phyloP scores from a whole-genome alignment of 2,329 filamentous ascomycete species.

The Clonostachys byssicola region DNA sequence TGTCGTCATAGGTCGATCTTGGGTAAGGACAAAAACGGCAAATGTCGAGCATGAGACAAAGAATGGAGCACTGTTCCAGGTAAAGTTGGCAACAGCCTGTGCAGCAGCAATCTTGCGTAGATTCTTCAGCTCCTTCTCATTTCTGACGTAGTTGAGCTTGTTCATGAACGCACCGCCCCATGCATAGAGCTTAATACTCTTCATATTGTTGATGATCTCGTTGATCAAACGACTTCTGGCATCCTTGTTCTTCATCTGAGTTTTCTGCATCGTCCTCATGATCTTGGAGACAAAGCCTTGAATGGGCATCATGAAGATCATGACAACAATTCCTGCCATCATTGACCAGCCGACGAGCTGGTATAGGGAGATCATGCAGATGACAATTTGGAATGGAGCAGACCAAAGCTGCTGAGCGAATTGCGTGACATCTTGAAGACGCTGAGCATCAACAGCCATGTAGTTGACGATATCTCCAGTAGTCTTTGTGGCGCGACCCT shows the following conservation, averaged over 20 bases:
- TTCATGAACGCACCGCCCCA: slow-evolving; percentile 98
- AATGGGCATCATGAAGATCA: slow-evolving; percentile 96
- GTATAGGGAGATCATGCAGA: slow-evolving; percentile 96
- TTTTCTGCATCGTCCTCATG: slow-evolving; percentile 92
- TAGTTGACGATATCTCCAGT: slow-evolving; percentile 99
- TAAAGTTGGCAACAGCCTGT: slow-evolving; percentile 93
- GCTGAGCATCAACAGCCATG: slow-evolving; percentile 97
- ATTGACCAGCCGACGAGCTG: slow-evolving; percentile 93
- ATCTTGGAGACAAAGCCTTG: slow-evolving; percentile 88
- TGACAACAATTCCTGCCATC: slow-evolving; percentile 90
- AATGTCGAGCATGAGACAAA: slow-evolving; percentile 97
- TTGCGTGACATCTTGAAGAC: slow-evolving; percentile 89
- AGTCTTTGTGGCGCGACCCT: slow-evolving; percentile 81
- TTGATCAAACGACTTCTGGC: slow-evolving; percentile 88
- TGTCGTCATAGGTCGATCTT: slow-evolving; percentile 76
- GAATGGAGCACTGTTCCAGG: slow-evolving; percentile 96
- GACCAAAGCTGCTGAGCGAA: slow-evolving; percentile 96
- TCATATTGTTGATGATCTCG: slow-evolving; percentile 99
- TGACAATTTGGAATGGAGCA: slow-evolving; percentile 89
- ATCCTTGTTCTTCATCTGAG: slow-evolving; percentile 99
- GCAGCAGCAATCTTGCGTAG: slow-evolving; percentile 93
- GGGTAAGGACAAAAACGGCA: slow-evolving; percentile 85
- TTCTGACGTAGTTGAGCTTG: slow-evolving; percentile 92
- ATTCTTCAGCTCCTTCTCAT: slow-evolving; percentile 93
- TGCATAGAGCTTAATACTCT: slow-evolving; percentile 97